Evolutionary conservation across 2,329 filamentous ascomycete genomes (phyloP), one percentile per base, ranked within the genome.

Genomic region (Apiospora sp.): DNA sequence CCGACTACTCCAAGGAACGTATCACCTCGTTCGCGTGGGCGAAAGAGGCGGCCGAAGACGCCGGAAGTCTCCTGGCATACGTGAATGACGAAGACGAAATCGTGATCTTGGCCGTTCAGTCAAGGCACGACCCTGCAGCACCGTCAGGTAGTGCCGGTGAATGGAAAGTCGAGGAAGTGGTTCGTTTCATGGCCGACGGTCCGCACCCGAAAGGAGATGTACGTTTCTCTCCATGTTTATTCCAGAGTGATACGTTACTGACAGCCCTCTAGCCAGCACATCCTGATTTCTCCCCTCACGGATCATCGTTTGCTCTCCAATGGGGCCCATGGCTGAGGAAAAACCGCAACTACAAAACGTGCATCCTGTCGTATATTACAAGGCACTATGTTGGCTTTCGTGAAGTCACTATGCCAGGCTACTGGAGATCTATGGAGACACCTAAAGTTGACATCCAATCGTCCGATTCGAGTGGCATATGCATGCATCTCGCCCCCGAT

Each of bases 301-400:
- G 83, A 7, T 88, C 86, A 5, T 84, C 86, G 0, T 89, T 87
- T 72, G 85, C 86, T 3, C 76, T 91, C 3, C 86, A 81, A 75
- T 91, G 87, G 86, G 87, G 87, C 41, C 87, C 88, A 0, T 91
- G 88, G 88, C 73, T 85, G 2, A 77, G 80, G 2, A 76, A 75
- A 0, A 49, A 49, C 22, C 79, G 78, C 1, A 80, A 77, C 6
- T 81, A 77, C 0, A 80, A 80, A 27, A 83, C 82, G 0, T 85
- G 86, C 24, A 83, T 87, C 0, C 72, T 91, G 4, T 87, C 87
- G 0, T 90, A 89, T 74, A 78, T 88, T 13, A 81, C 86, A 1
- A 83, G 81, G 48, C 86, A 88, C 74, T 86, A 90, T 72, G 84
- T 90, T 64, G 89, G 89, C 0, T 91, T 91, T 75, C 85, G 88